Percentiles rank a stretch among this genome's conserved stretches.
phyloP scores from a whole-genome alignment of 129 eudicot genomes.

The Tanacetum coccineum region DNA sequence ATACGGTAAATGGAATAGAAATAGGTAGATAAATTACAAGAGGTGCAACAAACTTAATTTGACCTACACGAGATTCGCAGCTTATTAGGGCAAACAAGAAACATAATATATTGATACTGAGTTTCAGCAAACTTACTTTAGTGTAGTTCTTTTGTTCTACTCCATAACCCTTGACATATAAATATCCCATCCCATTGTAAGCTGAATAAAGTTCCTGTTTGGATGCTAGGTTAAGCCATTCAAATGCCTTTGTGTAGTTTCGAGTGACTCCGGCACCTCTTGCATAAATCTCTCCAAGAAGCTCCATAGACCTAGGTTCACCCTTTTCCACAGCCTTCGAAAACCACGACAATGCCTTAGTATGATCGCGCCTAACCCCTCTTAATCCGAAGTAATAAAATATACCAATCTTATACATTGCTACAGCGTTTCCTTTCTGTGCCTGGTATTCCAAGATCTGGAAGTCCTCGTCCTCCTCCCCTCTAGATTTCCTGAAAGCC shows the following conservation, averaged over 20 bases:
- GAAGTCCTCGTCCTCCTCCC: constrained; percentile 97
- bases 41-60: constrained; percentile 2
- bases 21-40: neutral
- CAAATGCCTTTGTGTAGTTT: constrained; percentile 84
- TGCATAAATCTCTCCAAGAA: constrained; percentile 94
- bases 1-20: neutral
- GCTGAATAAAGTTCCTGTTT: constrained; percentile 88
- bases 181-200: constrained; percentile 95
- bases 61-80: neutral
- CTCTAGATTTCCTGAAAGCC: constrained; percentile 84
- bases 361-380: constrained; percentile 89
- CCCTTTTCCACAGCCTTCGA: constrained; percentile 90
- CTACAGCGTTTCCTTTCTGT: constrained; percentile 87
- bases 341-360: constrained; percentile 85
- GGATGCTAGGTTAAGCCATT: constrained; percentile 88
- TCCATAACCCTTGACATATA: constrained; percentile 92
- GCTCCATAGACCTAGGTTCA: constrained; percentile 91
- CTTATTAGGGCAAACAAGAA: neutral
- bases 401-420: constrained; percentile 91
- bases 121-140: constrained; percentile 52
- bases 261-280: constrained; percentile 92
- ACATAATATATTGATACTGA: constrained; percentile 12
- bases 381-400: constrained; percentile 90
- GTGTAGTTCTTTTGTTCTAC: constrained; percentile 90
- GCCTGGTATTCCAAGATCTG: constrained; percentile 96